Evolutionary conservation across 805 yeast genomes (phyloP).

Genomic region (Yarrowia hollandica): DNA sequence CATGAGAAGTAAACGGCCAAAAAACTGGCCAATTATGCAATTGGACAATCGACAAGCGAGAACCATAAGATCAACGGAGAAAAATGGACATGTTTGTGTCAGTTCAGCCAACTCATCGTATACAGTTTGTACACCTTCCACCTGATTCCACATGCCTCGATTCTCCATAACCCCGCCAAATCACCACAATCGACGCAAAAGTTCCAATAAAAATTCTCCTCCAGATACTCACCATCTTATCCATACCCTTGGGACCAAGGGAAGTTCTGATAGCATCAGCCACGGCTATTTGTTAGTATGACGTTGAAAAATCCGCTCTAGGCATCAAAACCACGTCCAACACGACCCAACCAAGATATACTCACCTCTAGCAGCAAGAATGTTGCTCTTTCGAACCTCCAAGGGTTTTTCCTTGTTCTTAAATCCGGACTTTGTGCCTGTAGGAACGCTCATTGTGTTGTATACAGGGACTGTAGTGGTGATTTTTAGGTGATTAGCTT

Average conservation of each 20-base stretch:
- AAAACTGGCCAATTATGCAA: not conserved
- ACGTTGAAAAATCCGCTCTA: not conserved
- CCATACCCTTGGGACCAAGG: constrained; percentile 99
- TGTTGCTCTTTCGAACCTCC: constrained; percentile 86
- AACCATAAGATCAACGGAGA: too few species aligned
- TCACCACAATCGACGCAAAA: not conserved
- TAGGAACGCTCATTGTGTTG: constrained; percentile 29
- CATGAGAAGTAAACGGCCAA: too few species aligned
- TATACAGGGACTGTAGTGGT: constrained; percentile 32
- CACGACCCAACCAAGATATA: not conserved
- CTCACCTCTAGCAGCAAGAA: constrained; percentile 72
- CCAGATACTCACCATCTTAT: constrained; percentile 65
- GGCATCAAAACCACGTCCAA: not conserved
- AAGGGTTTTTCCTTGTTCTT: constrained; percentile 92
- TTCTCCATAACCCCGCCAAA: not conserved
- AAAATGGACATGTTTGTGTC: too few species aligned
- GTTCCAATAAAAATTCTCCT: not conserved
- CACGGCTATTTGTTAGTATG: constrained; percentile 53
- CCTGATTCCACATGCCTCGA: not conserved
- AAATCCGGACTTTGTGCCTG: constrained; percentile 45
- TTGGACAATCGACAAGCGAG: too few species aligned
- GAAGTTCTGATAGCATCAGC: constrained; percentile 95
- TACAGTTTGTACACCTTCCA: constrained; percentile 13
- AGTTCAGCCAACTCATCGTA: too few species aligned
- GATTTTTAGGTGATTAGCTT: constrained; percentile 43